These are phyloP conservation scores for Saksenaea oblongispora DNA, from an alignment of 371 early-diverging fungal genomes.

Conservation along the genomic window DNA sequence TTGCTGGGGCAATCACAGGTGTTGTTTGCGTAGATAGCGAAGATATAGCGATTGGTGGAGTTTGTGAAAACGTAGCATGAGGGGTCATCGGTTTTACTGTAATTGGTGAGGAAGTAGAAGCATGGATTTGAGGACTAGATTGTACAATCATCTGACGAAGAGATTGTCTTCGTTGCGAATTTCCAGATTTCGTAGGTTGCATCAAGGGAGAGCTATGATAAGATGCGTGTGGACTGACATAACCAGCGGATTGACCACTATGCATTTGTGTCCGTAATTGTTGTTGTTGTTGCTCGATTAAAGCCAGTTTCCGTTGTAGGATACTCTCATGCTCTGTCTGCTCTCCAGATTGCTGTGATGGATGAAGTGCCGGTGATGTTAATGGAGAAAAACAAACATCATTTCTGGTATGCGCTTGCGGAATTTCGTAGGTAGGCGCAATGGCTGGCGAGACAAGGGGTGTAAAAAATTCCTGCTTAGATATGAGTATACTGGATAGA, in stretches of 20 bases:
- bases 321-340: slow-evolving; percentile 21
- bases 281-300: slow-evolving; percentile 54
- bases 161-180: not conserved
- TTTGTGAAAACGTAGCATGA: slow-evolving; percentile 11
- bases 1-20: slow-evolving; percentile 49
- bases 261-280: slow-evolving; percentile 35
- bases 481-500: slow-evolving; percentile 1
- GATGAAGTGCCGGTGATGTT: slow-evolving; percentile 69
- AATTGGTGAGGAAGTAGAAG: slow-evolving; percentile 6
- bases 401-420: not conserved
- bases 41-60: slow-evolving; percentile 11
- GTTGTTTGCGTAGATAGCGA: not conserved
- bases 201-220: slow-evolving; percentile 4
- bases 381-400: slow-evolving; percentile 56
- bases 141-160: slow-evolving; percentile 15
- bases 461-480: slow-evolving; percentile 59
- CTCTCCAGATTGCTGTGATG: slow-evolving; percentile 36
- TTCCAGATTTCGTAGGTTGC: not conserved
- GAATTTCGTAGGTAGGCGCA: slow-evolving; percentile 59
- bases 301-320: slow-evolving; percentile 44
- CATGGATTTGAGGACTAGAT: slow-evolving; percentile 19
- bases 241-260: not conserved
- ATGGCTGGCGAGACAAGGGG: slow-evolving; percentile 76
- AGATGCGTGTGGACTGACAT: slow-evolving; percentile 2
- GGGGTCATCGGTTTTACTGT: slow-evolving; percentile 25